Evolutionary conservation across 2,329 filamentous ascomycete species (phyloP), one percentile per base, ranked within the genome.

Genomic region (Paraphaeosphaeria sporulosa): DNA sequence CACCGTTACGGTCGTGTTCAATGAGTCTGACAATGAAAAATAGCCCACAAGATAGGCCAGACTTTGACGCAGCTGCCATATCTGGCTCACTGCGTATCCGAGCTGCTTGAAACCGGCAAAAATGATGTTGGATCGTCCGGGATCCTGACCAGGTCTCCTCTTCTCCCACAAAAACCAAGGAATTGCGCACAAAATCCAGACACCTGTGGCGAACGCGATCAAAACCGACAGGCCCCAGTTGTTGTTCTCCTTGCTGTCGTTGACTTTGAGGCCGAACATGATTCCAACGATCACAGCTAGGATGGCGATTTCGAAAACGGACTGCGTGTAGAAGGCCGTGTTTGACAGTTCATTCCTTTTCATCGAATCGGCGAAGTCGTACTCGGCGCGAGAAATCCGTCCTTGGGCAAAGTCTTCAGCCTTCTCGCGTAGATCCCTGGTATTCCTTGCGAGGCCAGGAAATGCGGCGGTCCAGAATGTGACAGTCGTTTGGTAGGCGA

Each of bases 1-100:
- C 23, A 91, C 87, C 0, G 89, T 90, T 5, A 90, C 86, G 0
- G 88, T 90, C 0, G 89, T 91, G 72, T 90, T 90, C 38, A 90
- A 80, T 12, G 5, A 15, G 15, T 17, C 36, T 17, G 9, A 13
- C 13, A 17, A 17, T 15, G 9, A 7, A n/a, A n/a, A 40, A 17
- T 40, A 40, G 15, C 3, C 83, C 82, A 63, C 59, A 0, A 91
- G 82, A 71, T 90, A 91, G 19, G 89, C 79, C 30, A 90, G 73
- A 63, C 84, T 88, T 76, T 91, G 89, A 70, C 86, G 88, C 47
- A 91, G 76, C 40, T 85, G 83, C 85, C 86, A 88, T 17, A 90
- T 86, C 70, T 89, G 84, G 0, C 76, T 79, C 1, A 85, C 58
- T 0, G 89, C 89, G 63, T 86, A 80, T 59, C 80, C 83, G 1